A percentile compares a stretch with the other conserved stretches of the same genome.
Conservation (phyloP, 2,329 filamentous ascomycete genomes). For the Nothomitra cinnamomea region DNA sequence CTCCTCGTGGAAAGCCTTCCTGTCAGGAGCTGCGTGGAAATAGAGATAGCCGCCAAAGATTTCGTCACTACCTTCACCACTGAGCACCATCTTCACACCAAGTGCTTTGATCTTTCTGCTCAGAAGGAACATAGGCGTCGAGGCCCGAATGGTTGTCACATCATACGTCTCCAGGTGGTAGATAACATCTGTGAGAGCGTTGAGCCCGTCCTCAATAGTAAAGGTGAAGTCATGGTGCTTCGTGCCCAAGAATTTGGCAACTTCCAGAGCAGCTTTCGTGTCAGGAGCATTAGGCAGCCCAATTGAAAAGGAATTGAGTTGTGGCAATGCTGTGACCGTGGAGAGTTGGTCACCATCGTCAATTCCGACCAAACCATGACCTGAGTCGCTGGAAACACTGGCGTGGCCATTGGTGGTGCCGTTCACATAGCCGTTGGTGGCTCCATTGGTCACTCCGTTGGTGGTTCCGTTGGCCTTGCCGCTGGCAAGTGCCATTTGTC, state of each 20-base stretch:
- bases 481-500: slow-evolving; percentile 38
- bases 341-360: slow-evolving; percentile 82
- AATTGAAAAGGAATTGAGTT: slow-evolving; percentile 98
- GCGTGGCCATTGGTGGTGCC: slow-evolving; percentile 22
- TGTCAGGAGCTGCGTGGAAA: slow-evolving; percentile 88
- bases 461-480: slow-evolving; percentile 25
- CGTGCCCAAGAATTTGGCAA: slow-evolving; percentile 91
- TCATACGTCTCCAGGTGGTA: slow-evolving; percentile 97
- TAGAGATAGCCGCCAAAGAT: slow-evolving; percentile 98
- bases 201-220: slow-evolving; percentile 90
- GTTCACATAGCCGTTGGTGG: slow-evolving; percentile 17
- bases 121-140: slow-evolving; percentile 95
- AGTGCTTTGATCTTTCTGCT: slow-evolving; percentile 98
- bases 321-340: slow-evolving; percentile 77
- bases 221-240: slow-evolving; percentile 98
- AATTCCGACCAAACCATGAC: slow-evolving; percentile 68
- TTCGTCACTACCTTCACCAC: slow-evolving; percentile 91
- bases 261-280: slow-evolving; percentile 77
- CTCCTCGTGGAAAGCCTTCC: slow-evolving; percentile 87
- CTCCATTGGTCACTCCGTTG: slow-evolving; percentile 21
- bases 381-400: background rate
- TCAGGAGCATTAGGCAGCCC: slow-evolving; percentile 86
- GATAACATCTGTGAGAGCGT: slow-evolving; percentile 93
- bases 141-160: slow-evolving; percentile 94
- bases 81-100: slow-evolving; percentile 98